Percentiles rank a stretch among this genome's conserved stretches.
phyloP scores from a whole-genome alignment of 768 basidiomycete species.

The Leccinum subgranulosum region DNA sequence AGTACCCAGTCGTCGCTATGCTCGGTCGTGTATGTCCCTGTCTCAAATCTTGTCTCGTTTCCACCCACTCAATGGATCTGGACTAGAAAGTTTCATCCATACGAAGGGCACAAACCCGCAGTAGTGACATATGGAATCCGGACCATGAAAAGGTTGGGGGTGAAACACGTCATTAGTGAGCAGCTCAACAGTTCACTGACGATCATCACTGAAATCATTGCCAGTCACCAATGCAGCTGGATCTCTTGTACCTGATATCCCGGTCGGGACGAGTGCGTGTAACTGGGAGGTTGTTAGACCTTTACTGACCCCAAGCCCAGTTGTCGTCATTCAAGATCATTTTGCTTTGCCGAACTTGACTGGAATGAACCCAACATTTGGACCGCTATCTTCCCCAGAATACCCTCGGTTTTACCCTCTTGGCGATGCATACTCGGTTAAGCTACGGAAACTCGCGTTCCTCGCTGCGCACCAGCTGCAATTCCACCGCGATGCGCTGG shows the following conservation, averaged over 20 bases:
- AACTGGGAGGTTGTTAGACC: background rate
- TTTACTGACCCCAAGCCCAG: conserved; percentile 36
- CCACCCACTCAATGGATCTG: conserved; percentile 4
- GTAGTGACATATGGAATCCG: conserved; percentile 78
- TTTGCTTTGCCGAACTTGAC: conserved; percentile 75
- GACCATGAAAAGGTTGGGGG: conserved; percentile 73
- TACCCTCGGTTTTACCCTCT: conserved; percentile 79
- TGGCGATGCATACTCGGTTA: conserved; percentile 76
- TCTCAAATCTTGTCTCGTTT: background rate
- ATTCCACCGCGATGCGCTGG: conserved; percentile 52
- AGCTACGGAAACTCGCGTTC: conserved; percentile 70
- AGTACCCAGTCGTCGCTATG: conserved; percentile 86
- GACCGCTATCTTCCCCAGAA: conserved; percentile 55
- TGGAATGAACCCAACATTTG: conserved; percentile 78
- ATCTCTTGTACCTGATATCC: conserved; percentile 66
- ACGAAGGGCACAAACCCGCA: conserved; percentile 74
- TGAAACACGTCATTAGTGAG: conserved; percentile 73
- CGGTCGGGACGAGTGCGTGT: conserved; percentile 78
- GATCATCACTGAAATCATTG: conserved; percentile 1
- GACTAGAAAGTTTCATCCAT: conserved; percentile 67
- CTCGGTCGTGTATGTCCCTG: conserved; percentile 65
- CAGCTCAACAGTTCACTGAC: background rate
- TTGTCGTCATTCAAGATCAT: conserved; percentile 84
- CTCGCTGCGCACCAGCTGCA: conserved; percentile 63
- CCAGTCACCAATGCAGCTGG: conserved; percentile 89